Evolutionary conservation across 805 yeast species (phyloP).

Genomic region (Metschnikowia aberdeeniae): DNA sequence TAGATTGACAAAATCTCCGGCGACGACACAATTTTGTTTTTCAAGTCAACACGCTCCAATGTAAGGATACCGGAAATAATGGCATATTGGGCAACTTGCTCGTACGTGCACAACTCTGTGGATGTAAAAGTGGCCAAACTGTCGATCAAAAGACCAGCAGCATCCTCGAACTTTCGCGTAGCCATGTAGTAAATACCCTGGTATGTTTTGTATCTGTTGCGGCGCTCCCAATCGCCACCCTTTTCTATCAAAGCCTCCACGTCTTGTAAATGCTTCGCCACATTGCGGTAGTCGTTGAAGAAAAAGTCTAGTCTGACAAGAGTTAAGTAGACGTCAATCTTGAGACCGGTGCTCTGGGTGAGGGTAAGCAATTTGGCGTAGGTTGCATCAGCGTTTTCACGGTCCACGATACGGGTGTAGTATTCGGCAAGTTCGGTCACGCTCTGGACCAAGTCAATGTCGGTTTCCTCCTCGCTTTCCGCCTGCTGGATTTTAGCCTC

Average conservation of each 20-base stretch:
- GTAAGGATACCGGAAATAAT: conserved; percentile 83
- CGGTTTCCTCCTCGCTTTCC: conserved; percentile 77
- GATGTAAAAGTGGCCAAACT: conserved; percentile 94
- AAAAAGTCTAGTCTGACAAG: conserved; percentile 87
- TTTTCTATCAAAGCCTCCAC: conserved; percentile 77
- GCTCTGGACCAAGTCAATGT: conserved; percentile 70
- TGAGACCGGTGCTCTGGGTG: conserved; percentile 83
- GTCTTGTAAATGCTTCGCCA: conserved; percentile 68
- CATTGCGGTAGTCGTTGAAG: conserved; percentile 69
- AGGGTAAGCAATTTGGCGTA: conserved; percentile 69
- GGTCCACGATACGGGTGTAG: conserved; percentile 82
- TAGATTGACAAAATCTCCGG: conserved; percentile 86
- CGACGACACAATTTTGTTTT: conserved; percentile 81
- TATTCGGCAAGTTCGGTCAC: conserved; percentile 83
- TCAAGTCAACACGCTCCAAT: conserved; percentile 78
- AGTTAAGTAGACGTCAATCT: conserved; percentile 81
- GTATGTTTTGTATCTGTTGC: conserved; percentile 91
- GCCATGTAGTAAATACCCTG: conserved; percentile 80
- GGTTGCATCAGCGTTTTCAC: conserved; percentile 60
- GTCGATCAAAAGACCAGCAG: conserved; percentile 81
- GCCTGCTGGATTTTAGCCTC: conserved; percentile 51
- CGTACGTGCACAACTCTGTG: conserved; percentile 83
- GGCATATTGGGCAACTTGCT: conserved; percentile 84
- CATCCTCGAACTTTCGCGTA: conserved; percentile 80
- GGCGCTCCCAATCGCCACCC: conserved; percentile 99